These are phyloP conservation scores for Daldinia grandis DNA, from an alignment of 495 filamentous ascomycete species.

Conservation along the genomic window DNA sequence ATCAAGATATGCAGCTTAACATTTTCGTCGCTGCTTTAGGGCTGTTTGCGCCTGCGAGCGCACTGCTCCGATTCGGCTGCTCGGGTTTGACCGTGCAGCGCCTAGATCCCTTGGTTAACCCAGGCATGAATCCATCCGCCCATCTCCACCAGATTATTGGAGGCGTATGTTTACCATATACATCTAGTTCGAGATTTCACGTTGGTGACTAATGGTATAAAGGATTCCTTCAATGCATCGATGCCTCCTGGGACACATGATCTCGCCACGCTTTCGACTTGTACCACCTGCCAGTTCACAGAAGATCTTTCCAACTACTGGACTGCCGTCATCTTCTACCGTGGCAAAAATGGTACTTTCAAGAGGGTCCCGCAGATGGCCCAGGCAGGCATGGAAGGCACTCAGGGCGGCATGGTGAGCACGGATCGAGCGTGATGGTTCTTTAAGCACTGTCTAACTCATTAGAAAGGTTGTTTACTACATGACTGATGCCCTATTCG, in stretches of 20 bases:
- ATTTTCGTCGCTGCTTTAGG: conserved; percentile 52
- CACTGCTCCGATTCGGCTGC: conserved; percentile 56
- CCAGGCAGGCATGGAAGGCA: conserved; percentile 53
- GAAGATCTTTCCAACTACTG: conserved; percentile 58
- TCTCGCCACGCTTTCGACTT: conserved; percentile 48
- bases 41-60: conserved; percentile 54
- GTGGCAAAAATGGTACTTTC: conserved; percentile 49
- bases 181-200: conserved; percentile 26
- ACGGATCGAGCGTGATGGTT: neutral
- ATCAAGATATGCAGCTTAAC: conserved; percentile 55
- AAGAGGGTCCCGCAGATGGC: conserved; percentile 53
- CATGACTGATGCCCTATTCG: conserved; percentile 58
- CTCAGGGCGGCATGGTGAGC: conserved; percentile 51
- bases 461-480: conserved; percentile 55
- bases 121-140: conserved; percentile 49
- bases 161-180: conserved; percentile 62
- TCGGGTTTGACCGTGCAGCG: conserved; percentile 57
- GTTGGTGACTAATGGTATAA: neutral
- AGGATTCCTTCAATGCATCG: conserved; percentile 49
- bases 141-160: conserved; percentile 58
- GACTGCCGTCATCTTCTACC: conserved; percentile 54
- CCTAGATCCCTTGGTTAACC: conserved; percentile 53
- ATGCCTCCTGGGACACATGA: conserved; percentile 50
- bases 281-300: conserved; percentile 52
- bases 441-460: conserved; percentile 6